Conservation (phyloP, 1,284 basidiomycete genomes). For the Dichomitus squalens region DNA sequence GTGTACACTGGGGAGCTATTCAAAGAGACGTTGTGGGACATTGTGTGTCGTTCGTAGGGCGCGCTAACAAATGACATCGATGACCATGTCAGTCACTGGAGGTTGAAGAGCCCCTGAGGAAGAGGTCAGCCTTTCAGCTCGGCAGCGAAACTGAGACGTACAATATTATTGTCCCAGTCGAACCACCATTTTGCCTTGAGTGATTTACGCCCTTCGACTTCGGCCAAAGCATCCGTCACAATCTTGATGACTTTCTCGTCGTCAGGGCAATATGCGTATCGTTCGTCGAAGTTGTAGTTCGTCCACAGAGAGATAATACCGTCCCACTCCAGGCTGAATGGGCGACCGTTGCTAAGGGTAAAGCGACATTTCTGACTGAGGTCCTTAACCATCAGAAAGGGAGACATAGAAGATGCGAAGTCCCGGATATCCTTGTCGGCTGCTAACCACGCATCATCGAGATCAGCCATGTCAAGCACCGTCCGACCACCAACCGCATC, state of each 20-base stretch:
- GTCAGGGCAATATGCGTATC: neutral
- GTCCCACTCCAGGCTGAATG: neutral
- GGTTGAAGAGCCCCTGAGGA: too few species aligned
- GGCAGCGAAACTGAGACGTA: neutral
- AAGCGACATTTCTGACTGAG: neutral
- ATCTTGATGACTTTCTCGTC: neutral
- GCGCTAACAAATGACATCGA: too few species aligned
- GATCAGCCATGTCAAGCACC: neutral
- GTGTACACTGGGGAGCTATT: too few species aligned
- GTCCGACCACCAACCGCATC: neutral
- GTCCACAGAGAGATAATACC: constrained; percentile 6
- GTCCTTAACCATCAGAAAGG: neutral
- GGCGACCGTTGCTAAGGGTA: neutral
- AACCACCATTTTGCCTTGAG: constrained; percentile 2
- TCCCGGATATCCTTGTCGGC: neutral
- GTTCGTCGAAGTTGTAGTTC: constrained; percentile 1
- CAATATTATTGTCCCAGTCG: constrained; percentile 1
- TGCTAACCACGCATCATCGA: neutral
- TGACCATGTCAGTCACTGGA: too few species aligned
- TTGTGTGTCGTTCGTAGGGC: too few species aligned
- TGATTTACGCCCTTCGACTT: neutral
- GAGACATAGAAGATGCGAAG: neutral
- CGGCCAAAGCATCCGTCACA: neutral
- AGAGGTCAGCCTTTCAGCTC: too few species aligned
- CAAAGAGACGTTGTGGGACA: too few species aligned